Evolutionary conservation across 208 protist species (phyloP).

Genomic region (Crithidia fasciculata): DNA sequence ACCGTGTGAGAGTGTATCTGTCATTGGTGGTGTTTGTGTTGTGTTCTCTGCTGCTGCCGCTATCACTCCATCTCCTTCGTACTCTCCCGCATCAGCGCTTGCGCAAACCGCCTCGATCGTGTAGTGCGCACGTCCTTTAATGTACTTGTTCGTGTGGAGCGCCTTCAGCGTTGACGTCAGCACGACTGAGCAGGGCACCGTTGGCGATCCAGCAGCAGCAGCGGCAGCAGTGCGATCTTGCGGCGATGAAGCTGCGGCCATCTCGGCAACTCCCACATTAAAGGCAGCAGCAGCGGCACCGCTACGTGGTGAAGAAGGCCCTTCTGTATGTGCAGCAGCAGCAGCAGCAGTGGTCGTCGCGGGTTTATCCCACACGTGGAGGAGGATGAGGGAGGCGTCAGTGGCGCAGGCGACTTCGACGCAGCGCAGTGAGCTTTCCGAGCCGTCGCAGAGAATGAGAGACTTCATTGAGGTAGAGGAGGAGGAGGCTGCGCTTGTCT

Average conservation of each 20-base stretch:
- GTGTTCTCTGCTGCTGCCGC: neutral
- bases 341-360: neutral
- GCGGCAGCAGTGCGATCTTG: neutral
- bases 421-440: slow-evolving; percentile 60
- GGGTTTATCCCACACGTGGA: slow-evolving; percentile 63
- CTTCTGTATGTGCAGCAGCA: neutral
- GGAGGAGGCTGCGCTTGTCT: no score
- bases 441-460: slow-evolving; percentile 83
- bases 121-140: slow-evolving; percentile 74
- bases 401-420: slow-evolving; percentile 72
- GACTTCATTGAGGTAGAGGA: slow-evolving; percentile 11
- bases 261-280: neutral
- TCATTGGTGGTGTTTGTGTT: neutral
- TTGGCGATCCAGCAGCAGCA: neutral
- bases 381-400: slow-evolving; percentile 62
- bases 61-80: neutral
- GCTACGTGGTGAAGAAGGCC: neutral
- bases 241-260: neutral
- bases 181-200: slow-evolving; percentile 36
- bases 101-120: slow-evolving; percentile 61
- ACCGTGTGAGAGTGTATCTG: no score
- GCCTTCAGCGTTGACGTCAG: slow-evolving; percentile 41
- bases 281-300: neutral
- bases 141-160: slow-evolving; percentile 67
- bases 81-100: neutral